Base-by-base conservation (phyloP, 2,329 filamentous ascomycete genomes). In the Colletotrichum limetticola region DNA sequence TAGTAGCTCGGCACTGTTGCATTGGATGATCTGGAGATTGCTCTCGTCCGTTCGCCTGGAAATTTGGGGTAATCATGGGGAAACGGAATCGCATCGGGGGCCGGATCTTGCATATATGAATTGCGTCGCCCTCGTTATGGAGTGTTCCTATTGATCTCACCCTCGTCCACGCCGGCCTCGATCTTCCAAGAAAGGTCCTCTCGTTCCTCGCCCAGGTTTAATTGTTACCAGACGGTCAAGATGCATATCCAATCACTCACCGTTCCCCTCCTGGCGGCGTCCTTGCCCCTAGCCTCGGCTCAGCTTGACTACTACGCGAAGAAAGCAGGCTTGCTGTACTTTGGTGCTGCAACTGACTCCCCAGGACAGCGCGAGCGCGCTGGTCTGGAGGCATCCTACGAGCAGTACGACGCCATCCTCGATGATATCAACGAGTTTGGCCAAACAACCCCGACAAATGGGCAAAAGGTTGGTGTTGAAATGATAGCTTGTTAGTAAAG, bases 261-360 rank as follows among this genome's bases (percentile, higher is more conserved):
- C 24, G 67, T 79, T n/a, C 68, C 78, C 42, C 62, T 80, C 28
- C 74, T 82, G 42, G 76, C 79, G 61, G 77, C 75, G 56, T 78
- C 71, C 67, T 75, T 74, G 78, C 82, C 74, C 12, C 42, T 80
- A n/a, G 77, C 76, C 42, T 76, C 78, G 7, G 81, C 77, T 30
- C 83, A 85, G 74, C 84, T 90, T 16, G 80, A 89, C 76, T 78
- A 83, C 53, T 82, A 87, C 30, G 89, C 89, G 12, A 84, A 86
- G 72, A 83, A 85, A 67, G 86, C 87, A 37, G 89, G 89, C 5
- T 82, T 88, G 67, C 78, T 85, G 74, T 92, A 91, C 82, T 92
- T 91, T 67, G 91, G 91, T 68, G 87, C 90, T 1, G 91, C 91
- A 2, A 91, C 90, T 35, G 91, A 93, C 79, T 78, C 80, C 6